Conservation (phyloP, 768 basidiomycete species). For the Royoungia palumana region DNA sequence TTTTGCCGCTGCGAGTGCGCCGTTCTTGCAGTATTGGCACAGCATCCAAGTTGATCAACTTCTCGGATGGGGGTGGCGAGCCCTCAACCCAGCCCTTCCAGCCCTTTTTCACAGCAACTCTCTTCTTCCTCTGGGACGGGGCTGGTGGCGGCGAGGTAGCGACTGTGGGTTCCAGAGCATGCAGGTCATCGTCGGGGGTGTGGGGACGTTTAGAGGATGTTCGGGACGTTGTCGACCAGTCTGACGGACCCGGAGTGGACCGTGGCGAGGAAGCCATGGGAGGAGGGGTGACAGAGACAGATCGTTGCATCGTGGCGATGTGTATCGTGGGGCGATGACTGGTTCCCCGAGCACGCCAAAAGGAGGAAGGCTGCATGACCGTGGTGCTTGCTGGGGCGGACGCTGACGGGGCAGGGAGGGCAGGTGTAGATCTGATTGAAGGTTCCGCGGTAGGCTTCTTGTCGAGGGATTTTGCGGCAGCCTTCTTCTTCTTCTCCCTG, state of each 20-base stretch:
- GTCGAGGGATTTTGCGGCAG: constrained; percentile 35
- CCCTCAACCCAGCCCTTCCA: constrained; percentile 94
- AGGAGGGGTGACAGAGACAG: constrained; percentile 72
- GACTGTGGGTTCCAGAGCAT: constrained; percentile 29
- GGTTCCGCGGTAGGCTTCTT: constrained; percentile 24
- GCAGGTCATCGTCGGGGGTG: constrained; percentile 65
- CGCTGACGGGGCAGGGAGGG: constrained; percentile 13
- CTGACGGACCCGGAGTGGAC: constrained; percentile 73
- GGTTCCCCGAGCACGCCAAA: constrained; percentile 57
- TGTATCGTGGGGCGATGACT: constrained; percentile 56
- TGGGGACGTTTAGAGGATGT: constrained; percentile 78
- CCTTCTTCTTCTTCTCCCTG: constrained; percentile 45
- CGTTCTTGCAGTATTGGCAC: constrained; percentile 69
- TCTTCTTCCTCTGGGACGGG: constrained; percentile 54
- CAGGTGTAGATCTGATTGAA: constrained; percentile 14
- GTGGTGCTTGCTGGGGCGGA: constrained; percentile 28
- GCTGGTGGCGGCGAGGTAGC: constrained; percentile 18
- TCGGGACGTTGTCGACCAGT: constrained; percentile 68
- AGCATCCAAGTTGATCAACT: constrained; percentile 77
- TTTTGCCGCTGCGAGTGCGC: constrained; percentile 80
- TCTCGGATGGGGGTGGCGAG: constrained; percentile 74
- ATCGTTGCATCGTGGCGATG: constrained; percentile 66
- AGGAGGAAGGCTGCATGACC: constrained; percentile 42
- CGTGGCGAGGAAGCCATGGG: constrained; percentile 63
- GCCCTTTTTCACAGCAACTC: constrained; percentile 67